Percentiles rank a stretch among this genome's conserved stretches.
Conservation (phyloP, 345 rosid genomes). For the Jatropha curcas region DNA sequence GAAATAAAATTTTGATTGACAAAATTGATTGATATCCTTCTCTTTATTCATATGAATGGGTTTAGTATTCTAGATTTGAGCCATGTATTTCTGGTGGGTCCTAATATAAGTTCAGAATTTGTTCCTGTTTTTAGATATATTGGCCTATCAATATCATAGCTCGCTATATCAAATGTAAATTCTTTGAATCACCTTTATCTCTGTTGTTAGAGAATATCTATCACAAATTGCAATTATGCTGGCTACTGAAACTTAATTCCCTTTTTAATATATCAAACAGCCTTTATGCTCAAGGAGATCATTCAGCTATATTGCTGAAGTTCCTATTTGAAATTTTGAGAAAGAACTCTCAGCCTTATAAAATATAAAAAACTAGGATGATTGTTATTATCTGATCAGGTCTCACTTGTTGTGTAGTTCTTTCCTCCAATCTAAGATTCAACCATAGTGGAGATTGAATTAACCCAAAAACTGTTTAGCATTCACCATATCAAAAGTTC, state of each 20-base stretch:
- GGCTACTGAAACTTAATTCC: not conserved
- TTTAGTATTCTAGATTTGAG: not conserved
- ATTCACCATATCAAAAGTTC: not conserved
- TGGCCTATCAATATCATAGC: not conserved
- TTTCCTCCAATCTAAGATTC: not conserved
- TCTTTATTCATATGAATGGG: not conserved
- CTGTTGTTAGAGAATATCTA: not conserved
- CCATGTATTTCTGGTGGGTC: not conserved
- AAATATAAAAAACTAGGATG: not conserved
- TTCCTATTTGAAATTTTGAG: too few species aligned
- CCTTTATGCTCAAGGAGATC: too few species aligned
- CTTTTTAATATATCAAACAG: too few species aligned
- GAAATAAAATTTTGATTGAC: not conserved
- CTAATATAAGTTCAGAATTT: not conserved
- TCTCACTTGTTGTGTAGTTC: not conserved
- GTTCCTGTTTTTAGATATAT: too few species aligned
- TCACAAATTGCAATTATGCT: not conserved
- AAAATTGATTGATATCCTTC: not conserved
- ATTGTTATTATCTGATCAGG: not conserved
- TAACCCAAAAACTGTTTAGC: slow-evolving; percentile 1
- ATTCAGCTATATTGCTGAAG: too few species aligned
- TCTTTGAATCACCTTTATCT: not conserved
- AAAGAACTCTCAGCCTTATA: too few species aligned
- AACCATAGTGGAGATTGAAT: not conserved
- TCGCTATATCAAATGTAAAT: not conserved